Evolutionary conservation across 306 rosid species (phyloP), one percentile per base, ranked within the genome.

Genomic region (Luffa aegyptiaca): DNA sequence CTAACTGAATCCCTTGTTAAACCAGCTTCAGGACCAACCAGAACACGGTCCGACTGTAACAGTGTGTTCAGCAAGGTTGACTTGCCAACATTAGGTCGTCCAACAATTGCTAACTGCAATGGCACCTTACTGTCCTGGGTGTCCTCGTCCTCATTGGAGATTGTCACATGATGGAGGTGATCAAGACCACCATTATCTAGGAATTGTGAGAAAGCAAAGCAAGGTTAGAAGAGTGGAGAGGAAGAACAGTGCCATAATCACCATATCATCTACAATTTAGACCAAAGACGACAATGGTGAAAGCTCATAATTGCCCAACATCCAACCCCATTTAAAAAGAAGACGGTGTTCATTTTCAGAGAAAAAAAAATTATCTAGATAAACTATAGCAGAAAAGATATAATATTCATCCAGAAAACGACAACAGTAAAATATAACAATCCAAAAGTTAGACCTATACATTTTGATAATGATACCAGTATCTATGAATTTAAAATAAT

Each of bases 1-100:
- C 98, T 90, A 85, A 95, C 84, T 62, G 98, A 90, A 85, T 95
- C 98, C 86, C 98, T 88, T 53, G 98, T 95, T 72, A 95, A 81
- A 81, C 98, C 98, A 84, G 97, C 93, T 88, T 95, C 98, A 12
- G 98, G 97, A 51, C 98, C 97, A 84, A 92, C 97, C 84, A 95
- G 86, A 82, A 92, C 98, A 10, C 98, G 98, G 14, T 95, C 90
- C 86, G 93, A 92, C 85, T 92, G 97, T 84, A 95, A 84, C 85
- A 95, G 81, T n/a, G 93, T 82, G 80, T 91, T 95, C 64, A 95
- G 86, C 81, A 91, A 86, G 83, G 99, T 95, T 81, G 99, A 93
- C 87, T 93, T 95, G 82, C 97, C 97, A 59, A 93, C 99, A 86
- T 95, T 95, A 75, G 97, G 97, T 69, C 97, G 93, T 87, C 98